These are phyloP conservation scores for Collybia nuda DNA, from an alignment of 768 basidiomycete genomes.

Conservation along the genomic window DNA sequence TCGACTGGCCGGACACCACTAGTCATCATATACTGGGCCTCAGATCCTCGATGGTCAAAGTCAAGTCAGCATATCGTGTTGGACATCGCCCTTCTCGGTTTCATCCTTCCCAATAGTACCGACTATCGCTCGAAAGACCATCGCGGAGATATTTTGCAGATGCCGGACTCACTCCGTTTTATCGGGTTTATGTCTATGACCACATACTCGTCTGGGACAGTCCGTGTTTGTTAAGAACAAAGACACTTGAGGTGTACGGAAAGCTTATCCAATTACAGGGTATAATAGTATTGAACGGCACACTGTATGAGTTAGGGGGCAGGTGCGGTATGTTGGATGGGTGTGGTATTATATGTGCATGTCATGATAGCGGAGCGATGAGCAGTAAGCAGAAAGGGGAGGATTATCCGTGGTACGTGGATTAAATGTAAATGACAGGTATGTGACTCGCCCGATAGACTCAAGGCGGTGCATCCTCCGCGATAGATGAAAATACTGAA, in stretches of 20 bases:
- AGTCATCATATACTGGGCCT: too few species aligned
- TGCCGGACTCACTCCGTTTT: too few species aligned
- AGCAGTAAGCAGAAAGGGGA: constrained; percentile 1
- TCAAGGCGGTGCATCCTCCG: constrained; percentile 1
- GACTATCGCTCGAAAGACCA: too few species aligned
- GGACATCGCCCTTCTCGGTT: too few species aligned
- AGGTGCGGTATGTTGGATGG: constrained; percentile 2
- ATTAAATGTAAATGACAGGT: not conserved
- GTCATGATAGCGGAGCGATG: constrained; percentile 15
- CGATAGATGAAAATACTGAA: constrained; percentile 8
- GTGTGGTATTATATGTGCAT: constrained; percentile 11
- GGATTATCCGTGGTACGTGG: not conserved
- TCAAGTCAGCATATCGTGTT: too few species aligned
- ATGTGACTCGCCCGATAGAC: not conserved
- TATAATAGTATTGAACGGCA: constrained; percentile 10
- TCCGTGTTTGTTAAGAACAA: too few species aligned
- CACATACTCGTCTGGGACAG: too few species aligned
- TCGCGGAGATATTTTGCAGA: too few species aligned
- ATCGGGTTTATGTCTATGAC: too few species aligned
- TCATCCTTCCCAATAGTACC: too few species aligned
- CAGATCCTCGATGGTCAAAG: too few species aligned
- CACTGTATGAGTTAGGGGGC: not conserved
- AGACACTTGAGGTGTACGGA: not conserved
- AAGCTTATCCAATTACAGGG: not conserved
- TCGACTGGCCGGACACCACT: too few species aligned